Base-by-base conservation (phyloP, 306 rosid genomes). In the Pueraria montana region DNA sequence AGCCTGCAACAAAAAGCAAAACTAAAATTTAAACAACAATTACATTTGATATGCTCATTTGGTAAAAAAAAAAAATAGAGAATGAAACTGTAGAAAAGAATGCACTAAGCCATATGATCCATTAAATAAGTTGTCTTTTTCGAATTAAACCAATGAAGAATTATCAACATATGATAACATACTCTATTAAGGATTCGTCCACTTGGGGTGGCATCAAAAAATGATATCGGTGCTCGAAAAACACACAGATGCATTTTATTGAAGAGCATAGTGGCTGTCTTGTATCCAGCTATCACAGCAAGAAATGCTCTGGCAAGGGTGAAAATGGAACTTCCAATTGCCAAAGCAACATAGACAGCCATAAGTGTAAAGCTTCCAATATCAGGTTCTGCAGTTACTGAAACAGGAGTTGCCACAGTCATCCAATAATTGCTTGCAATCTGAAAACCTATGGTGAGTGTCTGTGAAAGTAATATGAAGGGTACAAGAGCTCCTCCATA, bases 371-470 rank as follows among this genome's bases (percentile, higher is more conserved):
- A 76, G 70, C 67, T 80, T 61, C 72, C 83, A 70, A 89, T 84
- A 56, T 76, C 34, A 42, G 92, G 80, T 34, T 91, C 85, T 13
- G 43, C 50, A 6, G 88, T 93, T 71, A 53, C 73, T 13, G 97
- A 92, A 61, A 82, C 88, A 45, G 97, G 97, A 86, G 90, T 86
- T 63, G 91, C 97, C 94, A 89, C 88, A 49, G 98, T 90, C 92
- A 93, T 95, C 98, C 98, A 95, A 70, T 90, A 95, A 85, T 89
- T 95, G 90, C 97, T 91, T 56, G 88, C 93, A 59, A 95, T 87
- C 80, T 91, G 90, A 74, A 91, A 80, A 74, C 40, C 17, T 38
- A 89, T 87, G 62, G 87, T 89, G 46, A 95, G 87, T 83, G 69
- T 70, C 59, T 93, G 95, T 23, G 87, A 85, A 30, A 95, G 83